Conservation (phyloP, 2,329 filamentous ascomycete genomes). For the Arthrobotrys iridis region DNA sequence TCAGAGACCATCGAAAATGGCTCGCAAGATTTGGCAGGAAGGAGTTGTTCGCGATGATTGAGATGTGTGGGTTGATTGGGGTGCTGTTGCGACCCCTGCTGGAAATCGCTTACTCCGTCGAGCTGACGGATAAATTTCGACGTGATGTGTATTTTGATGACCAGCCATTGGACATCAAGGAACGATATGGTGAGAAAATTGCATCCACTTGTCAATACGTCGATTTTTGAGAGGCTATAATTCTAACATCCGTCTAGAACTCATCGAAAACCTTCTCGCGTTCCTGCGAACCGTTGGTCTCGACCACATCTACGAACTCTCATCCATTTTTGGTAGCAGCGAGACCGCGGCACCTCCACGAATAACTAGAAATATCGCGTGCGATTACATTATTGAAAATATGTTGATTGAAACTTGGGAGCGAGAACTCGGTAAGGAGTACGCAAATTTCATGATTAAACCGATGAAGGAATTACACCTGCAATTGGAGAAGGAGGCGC, state of each 20-base stretch:
- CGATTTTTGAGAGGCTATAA: not conserved
- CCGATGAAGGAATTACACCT: conserved; percentile 50
- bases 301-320: conserved; percentile 49
- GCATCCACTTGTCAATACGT: no score
- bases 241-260: conserved; percentile 18
- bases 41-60: conserved; percentile 50
- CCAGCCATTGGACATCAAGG: conserved; percentile 48
- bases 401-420: conserved; percentile 52
- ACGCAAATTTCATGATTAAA: conserved; percentile 51
- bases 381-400: conserved; percentile 52
- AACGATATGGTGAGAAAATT: conserved; percentile 49
- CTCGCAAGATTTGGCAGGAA: conserved; percentile 35
- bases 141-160: conserved; percentile 51
- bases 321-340: conserved; percentile 50
- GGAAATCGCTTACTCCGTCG: conserved; percentile 49
- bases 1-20: conserved; percentile 34
- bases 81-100: conserved; percentile 44
- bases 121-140: conserved; percentile 51
- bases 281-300: conserved; percentile 47
- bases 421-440: conserved; percentile 39
- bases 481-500: conserved; percentile 38
- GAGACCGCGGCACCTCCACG: conserved; percentile 38
- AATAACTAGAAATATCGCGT: conserved; percentile 49
- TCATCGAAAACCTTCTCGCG: conserved; percentile 47
- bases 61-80: conserved; percentile 49